Conservation (phyloP, 75 land plant genomes). For the Selaginella moellendorffii region DNA sequence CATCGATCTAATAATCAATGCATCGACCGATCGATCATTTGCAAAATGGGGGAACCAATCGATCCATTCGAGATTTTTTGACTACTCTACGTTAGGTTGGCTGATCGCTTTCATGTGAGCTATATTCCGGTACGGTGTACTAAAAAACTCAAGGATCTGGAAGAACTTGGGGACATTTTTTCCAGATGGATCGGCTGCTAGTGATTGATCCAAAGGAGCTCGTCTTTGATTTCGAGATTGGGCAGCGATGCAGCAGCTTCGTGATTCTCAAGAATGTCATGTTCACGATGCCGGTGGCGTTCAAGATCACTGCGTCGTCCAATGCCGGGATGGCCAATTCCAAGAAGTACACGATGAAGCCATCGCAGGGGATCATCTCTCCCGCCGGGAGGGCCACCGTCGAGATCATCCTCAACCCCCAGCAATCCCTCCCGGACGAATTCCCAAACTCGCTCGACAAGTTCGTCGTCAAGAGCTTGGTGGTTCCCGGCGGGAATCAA, state of each 20-base stretch:
- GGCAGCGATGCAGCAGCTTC: slow-evolving; percentile 34
- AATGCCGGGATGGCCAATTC: no score
- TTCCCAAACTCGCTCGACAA: slow-evolving; percentile 14
- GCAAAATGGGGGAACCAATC: no score
- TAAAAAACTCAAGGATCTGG: background rate
- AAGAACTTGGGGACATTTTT: no score
- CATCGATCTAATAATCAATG: no score
- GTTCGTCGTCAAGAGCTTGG: slow-evolving; percentile 36
- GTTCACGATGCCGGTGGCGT: slow-evolving; percentile 33
- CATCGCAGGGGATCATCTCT: slow-evolving; percentile 39
- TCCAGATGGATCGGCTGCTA: slow-evolving; percentile 36
- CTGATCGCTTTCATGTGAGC: background rate
- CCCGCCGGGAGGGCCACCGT: slow-evolving; percentile 30
- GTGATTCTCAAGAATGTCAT: slow-evolving; percentile 39
- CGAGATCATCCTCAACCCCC: slow-evolving; percentile 40
- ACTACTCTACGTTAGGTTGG: no score
- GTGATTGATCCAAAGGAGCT: slow-evolving; percentile 41
- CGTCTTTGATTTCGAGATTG: slow-evolving; percentile 33
- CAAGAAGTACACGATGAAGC: slow-evolving; percentile 47
- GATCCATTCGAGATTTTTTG: no score
- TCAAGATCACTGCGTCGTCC: slow-evolving; percentile 62
- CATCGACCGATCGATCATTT: no score
- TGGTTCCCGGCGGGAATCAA: slow-evolving; percentile 1
- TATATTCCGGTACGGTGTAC: background rate
- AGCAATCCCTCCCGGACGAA: background rate